Evolutionary conservation across 73 alveolate genomes (phyloP).

Genomic region (Tetrahymena elliotti): DNA sequence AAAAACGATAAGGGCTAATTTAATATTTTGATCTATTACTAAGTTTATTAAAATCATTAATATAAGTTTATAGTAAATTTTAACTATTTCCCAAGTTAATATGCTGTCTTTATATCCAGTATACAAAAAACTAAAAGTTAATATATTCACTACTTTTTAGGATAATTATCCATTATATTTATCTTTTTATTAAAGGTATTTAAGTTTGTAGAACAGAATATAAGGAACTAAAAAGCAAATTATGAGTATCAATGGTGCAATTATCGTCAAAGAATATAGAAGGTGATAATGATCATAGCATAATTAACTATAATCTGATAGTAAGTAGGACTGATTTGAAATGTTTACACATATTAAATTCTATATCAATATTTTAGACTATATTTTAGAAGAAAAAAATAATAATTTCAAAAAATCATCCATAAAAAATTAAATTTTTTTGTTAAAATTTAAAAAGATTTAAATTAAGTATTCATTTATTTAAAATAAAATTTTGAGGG

Average conservation of each 20-base stretch:
- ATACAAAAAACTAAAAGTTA: not conserved
- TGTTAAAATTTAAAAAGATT: too few species aligned
- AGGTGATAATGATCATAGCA: not conserved
- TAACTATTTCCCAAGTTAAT: not conserved
- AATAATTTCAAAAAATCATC: too few species aligned
- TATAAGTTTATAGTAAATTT: too few species aligned
- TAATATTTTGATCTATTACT: not conserved
- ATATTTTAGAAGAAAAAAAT: too few species aligned
- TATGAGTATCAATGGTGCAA: not conserved
- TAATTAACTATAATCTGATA: not conserved
- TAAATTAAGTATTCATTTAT: too few species aligned
- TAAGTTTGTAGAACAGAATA: not conserved
- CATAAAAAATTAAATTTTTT: too few species aligned
- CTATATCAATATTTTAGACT: not conserved
- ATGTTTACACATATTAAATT: not conserved
- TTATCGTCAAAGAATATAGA: not conserved
- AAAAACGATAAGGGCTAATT: not conserved
- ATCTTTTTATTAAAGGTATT: not conserved
- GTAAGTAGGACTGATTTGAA: not conserved
- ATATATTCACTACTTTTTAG: not conserved
- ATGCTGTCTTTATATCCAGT: not conserved
- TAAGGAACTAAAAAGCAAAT: not conserved
- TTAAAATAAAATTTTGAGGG: not conserved
- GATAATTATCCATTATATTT: too few species aligned
- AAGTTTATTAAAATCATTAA: not conserved